Evolutionary conservation across 495 filamentous ascomycete genomes (phyloP).

Genomic region (Aspergillus heteromorphus): DNA sequence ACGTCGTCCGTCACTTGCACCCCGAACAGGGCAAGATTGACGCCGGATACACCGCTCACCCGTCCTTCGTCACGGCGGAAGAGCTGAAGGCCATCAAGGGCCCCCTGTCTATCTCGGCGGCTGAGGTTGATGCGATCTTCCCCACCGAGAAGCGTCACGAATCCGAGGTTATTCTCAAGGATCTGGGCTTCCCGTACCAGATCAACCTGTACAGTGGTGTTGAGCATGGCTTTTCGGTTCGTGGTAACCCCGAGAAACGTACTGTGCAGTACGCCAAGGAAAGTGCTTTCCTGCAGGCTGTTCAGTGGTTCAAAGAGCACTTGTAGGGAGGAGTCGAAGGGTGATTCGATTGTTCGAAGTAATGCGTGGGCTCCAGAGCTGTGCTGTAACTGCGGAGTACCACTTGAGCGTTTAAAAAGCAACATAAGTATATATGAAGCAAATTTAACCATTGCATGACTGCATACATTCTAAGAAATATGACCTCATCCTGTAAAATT

Average conservation of each 20-base stretch:
- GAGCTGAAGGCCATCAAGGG: constrained; percentile 61
- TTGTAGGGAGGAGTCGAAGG: background rate
- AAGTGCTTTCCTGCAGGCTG: constrained; percentile 64
- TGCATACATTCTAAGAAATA: too few relatives aligned
- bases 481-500: too few relatives aligned
- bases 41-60: constrained; percentile 63
- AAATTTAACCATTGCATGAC: too few relatives aligned
- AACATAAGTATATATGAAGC: too few relatives aligned
- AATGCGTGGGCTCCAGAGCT: background rate
- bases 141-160: constrained; percentile 6
- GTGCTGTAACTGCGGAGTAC: too few relatives aligned
- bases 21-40: constrained; percentile 17
- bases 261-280: constrained; percentile 62
- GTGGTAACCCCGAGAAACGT: constrained; percentile 50
- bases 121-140: constrained; percentile 28
- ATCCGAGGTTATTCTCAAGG: constrained; percentile 1
- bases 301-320: constrained; percentile 60
- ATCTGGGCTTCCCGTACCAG: constrained; percentile 32
- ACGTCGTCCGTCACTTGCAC: constrained; percentile 31
- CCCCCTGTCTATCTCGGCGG: constrained; percentile 67
- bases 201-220: constrained; percentile 65
- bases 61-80: constrained; percentile 61
- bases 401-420: too few relatives aligned
- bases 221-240: constrained; percentile 63
- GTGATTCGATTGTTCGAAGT: background rate